These are phyloP conservation scores for Gilbertella persicaria DNA, from an alignment of 371 early-diverging fungal species.

Conservation along the genomic window DNA sequence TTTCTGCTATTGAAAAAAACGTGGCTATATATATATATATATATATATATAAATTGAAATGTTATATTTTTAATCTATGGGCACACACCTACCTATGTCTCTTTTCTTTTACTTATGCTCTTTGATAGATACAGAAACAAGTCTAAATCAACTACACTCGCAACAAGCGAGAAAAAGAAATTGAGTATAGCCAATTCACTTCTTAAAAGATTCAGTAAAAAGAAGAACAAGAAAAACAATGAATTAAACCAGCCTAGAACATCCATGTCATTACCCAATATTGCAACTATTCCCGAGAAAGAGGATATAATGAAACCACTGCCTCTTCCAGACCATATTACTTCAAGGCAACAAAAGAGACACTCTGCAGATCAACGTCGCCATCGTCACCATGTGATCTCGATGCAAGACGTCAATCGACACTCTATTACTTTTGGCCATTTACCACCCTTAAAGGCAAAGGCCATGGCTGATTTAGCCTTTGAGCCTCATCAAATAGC, in stretches of 20 bases:
- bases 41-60: not conserved
- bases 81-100: too few relatives aligned
- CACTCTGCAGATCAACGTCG: conserved; percentile 30
- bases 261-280: conserved; percentile 44
- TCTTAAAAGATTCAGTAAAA: conserved; percentile 24
- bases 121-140: conserved; percentile 43
- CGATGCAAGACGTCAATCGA: conserved; percentile 11
- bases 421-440: conserved; percentile 34
- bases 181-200: conserved; percentile 35
- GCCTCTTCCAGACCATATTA: conserved; percentile 1
- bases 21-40: conserved; percentile 1
- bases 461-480: conserved; percentile 10
- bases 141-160: conserved; percentile 19
- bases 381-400: conserved; percentile 8
- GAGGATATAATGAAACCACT: conserved; percentile 3
- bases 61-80: not conserved
- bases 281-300: conserved; percentile 3
- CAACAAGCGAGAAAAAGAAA: conserved; percentile 25
- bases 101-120: conserved; percentile 21
- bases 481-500: conserved; percentile 10
- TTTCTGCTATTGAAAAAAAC: too few relatives aligned
- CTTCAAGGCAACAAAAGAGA: conserved; percentile 19
- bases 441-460: conserved; percentile 10
- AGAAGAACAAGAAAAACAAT: conserved; percentile 10
- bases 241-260: conserved; percentile 33